Evolutionary conservation across 257 asterid genomes (phyloP).

Genomic region (Salvia rosmarinus): DNA sequence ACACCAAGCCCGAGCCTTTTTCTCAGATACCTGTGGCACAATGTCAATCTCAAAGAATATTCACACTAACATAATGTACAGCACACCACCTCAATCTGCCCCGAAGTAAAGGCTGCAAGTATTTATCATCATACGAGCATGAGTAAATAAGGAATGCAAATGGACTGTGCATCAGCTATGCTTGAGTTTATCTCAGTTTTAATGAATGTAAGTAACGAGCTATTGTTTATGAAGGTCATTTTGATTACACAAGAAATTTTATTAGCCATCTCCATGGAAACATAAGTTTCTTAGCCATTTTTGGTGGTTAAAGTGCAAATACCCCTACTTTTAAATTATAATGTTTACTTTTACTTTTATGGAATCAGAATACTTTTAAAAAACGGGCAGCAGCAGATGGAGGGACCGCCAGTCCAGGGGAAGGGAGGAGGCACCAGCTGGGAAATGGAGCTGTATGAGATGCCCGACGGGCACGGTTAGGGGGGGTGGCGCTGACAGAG

Average conservation of each 20-base stretch:
- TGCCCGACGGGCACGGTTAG: no score
- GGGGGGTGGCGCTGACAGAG: no score
- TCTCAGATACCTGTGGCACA: constrained; percentile 80
- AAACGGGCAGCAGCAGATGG: no score
- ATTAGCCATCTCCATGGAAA: neutral
- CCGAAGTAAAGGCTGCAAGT: no score
- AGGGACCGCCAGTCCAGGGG: no score
- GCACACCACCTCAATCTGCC: neutral
- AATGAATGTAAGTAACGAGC: neutral
- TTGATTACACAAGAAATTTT: neutral
- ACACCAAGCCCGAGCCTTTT: constrained; percentile 99
- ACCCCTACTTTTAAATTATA: neutral
- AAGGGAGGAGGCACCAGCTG: no score
- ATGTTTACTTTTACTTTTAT: neutral
- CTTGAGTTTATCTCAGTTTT: neutral
- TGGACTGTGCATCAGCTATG: neutral
- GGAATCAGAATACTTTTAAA: neutral
- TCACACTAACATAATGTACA: neutral
- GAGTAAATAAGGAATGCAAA: neutral
- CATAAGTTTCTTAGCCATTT: neutral
- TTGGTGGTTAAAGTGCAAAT: neutral
- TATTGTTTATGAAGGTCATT: neutral
- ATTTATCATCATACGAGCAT: no score
- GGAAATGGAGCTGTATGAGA: no score
- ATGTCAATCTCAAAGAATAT: constrained; percentile 24